A percentile compares a stretch with the other conserved stretches of the same genome.
Conservation (phyloP, 164 flowering plant species). For the Magnolia changhungtana region DNA sequence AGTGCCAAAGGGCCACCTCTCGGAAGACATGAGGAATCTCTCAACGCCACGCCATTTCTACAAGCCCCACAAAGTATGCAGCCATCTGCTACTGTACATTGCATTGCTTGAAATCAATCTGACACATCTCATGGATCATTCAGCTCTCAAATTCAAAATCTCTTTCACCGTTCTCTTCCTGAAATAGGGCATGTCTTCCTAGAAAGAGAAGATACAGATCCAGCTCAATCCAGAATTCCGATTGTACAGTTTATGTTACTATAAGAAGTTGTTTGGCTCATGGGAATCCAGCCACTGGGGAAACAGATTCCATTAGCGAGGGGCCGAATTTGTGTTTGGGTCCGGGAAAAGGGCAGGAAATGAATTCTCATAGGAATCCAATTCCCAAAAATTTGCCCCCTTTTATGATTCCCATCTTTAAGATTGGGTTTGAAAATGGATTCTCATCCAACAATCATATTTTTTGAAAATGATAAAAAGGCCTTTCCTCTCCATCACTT, state of each 20-base stretch:
- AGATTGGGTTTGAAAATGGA: neutral
- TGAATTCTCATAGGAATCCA: neutral
- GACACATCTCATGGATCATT: conserved; percentile 11
- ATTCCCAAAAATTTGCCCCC: neutral
- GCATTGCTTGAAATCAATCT: neutral
- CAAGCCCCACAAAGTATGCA: neutral
- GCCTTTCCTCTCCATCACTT: neutral
- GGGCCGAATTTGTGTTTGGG: neutral
- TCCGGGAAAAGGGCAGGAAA: neutral
- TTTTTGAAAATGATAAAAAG: neutral
- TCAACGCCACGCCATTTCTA: neutral
- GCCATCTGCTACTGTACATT: neutral
- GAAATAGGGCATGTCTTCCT: conserved; percentile 94
- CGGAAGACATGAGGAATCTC: neutral
- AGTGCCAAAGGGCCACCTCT: neutral
- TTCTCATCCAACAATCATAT: neutral
- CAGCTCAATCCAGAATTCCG: neutral
- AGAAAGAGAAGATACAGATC: neutral
- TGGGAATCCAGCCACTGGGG: neutral
- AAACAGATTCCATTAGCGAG: neutral
- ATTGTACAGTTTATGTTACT: neutral
- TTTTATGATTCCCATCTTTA: neutral
- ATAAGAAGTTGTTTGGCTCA: neutral
- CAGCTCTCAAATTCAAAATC: conserved; percentile 76
- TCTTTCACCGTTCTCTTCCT: conserved; percentile 80